These are phyloP conservation scores for Dictyostelium discoideum DNA, from an alignment of 78 protist species.

Conservation along the genomic window DNA sequence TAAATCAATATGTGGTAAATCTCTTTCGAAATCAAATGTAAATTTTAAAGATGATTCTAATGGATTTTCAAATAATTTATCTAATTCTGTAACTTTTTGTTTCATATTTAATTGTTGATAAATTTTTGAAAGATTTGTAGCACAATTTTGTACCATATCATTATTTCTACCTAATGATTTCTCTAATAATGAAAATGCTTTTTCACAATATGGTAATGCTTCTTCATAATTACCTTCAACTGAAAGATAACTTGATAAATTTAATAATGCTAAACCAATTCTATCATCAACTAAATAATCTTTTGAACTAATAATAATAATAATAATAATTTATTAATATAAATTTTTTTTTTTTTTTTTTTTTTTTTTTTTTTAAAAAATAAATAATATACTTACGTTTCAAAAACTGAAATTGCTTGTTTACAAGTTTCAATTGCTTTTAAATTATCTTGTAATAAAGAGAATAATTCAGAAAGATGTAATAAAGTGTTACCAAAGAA, in stretches of 20 bases:
- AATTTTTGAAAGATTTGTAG: slow-evolving; percentile 56
- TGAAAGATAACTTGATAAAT: slow-evolving; percentile 54
- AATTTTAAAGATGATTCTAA: neutral
- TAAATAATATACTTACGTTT: neutral
- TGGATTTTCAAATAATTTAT: slow-evolving; percentile 5
- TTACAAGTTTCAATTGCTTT: slow-evolving; percentile 24
- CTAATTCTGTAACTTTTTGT: neutral
- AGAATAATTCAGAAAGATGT: slow-evolving; percentile 38
- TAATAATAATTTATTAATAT: neutral
- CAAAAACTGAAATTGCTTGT: slow-evolving; percentile 12
- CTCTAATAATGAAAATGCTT: slow-evolving; percentile 18
- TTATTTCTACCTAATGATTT: slow-evolving; percentile 41
- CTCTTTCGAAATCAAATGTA: neutral
- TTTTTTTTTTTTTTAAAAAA: no score
- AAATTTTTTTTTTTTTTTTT: no score
- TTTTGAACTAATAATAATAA: neutral
- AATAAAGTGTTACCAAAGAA: slow-evolving; percentile 49
- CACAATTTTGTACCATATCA: slow-evolving; percentile 26
- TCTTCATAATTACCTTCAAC: slow-evolving; percentile 11
- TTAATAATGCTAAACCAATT: slow-evolving; percentile 28
- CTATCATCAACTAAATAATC: slow-evolving; percentile 42
- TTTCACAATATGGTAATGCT: slow-evolving; percentile 31
- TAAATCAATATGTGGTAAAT: slow-evolving; percentile 47
- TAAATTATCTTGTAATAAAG: neutral
- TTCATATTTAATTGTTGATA: slow-evolving; percentile 43